These are phyloP conservation scores for Penicillium paneum DNA, from an alignment of 2,329 filamentous ascomycete genomes.

Conservation along the genomic window DNA sequence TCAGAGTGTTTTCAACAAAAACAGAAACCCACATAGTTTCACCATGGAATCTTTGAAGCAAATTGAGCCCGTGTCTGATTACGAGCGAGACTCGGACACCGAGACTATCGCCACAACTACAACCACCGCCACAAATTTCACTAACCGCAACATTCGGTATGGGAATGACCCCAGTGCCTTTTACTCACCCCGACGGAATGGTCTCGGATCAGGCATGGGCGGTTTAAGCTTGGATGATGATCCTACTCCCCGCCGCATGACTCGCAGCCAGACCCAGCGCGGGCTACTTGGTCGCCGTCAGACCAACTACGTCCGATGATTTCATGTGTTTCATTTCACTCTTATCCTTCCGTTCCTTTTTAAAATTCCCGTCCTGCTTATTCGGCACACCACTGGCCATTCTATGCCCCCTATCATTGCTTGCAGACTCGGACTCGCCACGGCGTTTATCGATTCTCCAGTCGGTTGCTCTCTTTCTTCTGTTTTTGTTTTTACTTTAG, in stretches of 20 bases:
- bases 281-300: slow-evolving; percentile 18
- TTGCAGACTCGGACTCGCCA: neutral
- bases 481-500: neutral
- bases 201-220: slow-evolving; percentile 34
- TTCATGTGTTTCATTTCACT: neutral
- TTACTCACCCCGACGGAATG: slow-evolving; percentile 32
- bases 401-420: neutral
- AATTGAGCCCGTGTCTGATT: slow-evolving; percentile 33
- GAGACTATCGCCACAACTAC: slow-evolving; percentile 37
- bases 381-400: neutral
- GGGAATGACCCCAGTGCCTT: slow-evolving; percentile 23
- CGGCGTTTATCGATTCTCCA: neutral
- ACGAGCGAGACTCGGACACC: slow-evolving; percentile 36
- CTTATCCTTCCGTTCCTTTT: neutral
- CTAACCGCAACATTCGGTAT: slow-evolving; percentile 37
- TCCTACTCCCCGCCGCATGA: slow-evolving; percentile 32
- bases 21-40: slow-evolving; percentile 30
- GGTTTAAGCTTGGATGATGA: slow-evolving; percentile 36
- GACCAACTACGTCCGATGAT: slow-evolving; percentile 18
- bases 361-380: neutral
- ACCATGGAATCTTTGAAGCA: slow-evolving; percentile 32
- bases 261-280: slow-evolving; percentile 35
- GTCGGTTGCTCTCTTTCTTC: neutral
- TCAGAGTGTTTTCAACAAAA: neutral
- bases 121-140: slow-evolving; percentile 33